Percentiles rank a stretch among this genome's conserved stretches.
Conservation (phyloP, 495 filamentous ascomycete genomes). For the Schizothecium vesticola region DNA sequence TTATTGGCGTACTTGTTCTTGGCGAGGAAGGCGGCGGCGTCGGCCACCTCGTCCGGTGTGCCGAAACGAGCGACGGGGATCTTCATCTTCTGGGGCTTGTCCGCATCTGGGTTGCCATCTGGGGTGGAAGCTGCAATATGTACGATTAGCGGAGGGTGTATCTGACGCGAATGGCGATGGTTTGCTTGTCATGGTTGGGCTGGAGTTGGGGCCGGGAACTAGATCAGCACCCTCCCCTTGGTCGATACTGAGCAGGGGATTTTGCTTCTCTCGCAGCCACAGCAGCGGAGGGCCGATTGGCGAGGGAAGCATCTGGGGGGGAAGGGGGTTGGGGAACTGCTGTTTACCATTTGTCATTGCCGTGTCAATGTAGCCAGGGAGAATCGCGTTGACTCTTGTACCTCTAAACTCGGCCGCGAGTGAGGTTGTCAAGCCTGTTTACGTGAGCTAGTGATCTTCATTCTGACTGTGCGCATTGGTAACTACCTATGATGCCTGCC, state of each 20-base stretch:
- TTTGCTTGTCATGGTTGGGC: neutral
- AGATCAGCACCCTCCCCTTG: neutral
- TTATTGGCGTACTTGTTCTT: slow-evolving; percentile 76
- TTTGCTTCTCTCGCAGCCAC: neutral
- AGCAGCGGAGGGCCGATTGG: neutral
- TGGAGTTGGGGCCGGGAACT: neutral
- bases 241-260: neutral
- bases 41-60: slow-evolving; percentile 63
- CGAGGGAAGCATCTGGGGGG: neutral
- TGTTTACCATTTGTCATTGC: slow-evolving; percentile 65
- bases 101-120: slow-evolving; percentile 19
- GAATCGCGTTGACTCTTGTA: slow-evolving; percentile 70
- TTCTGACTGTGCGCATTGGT: neutral
- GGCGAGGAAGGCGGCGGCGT: slow-evolving; percentile 74
- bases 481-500: slow-evolving; percentile 64
- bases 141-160: neutral
- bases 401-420: slow-evolving; percentile 58
- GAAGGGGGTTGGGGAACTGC: neutral
- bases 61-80: slow-evolving; percentile 74
- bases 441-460: slow-evolving; percentile 6
- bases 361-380: slow-evolving; percentile 80
- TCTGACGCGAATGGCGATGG: neutral
- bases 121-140: neutral
- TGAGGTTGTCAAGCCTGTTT: slow-evolving; percentile 59
- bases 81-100: slow-evolving; percentile 18